phyloP scores from a whole-genome alignment of 768 basidiomycete genomes.

The Tulasnella sp. region DNA sequence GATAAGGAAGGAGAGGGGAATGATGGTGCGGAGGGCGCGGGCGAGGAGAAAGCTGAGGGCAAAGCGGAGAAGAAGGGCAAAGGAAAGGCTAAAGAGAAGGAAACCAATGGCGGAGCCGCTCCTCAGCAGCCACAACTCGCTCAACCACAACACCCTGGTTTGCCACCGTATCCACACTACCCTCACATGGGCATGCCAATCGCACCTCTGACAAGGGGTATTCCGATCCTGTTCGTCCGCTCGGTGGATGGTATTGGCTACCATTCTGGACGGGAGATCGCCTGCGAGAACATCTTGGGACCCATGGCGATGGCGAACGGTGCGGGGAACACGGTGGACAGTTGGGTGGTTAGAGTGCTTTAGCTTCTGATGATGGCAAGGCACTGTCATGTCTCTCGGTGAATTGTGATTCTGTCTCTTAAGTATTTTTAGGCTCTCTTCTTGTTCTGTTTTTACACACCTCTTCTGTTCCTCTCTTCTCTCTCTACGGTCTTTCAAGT shows the following conservation, averaged over 20 bases:
- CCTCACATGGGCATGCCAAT: slow-evolving; percentile 17
- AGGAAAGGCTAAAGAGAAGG: slow-evolving; percentile 29
- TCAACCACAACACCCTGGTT: background rate
- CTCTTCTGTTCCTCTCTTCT: background rate
- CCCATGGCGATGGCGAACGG: slow-evolving; percentile 33
- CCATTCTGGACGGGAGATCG: slow-evolving; percentile 76
- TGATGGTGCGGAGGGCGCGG: slow-evolving; percentile 15
- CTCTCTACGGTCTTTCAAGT: no score
- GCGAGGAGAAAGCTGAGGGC: background rate
- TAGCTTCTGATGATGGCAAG: no score
- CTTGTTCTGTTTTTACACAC: no score
- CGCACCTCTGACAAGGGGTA: slow-evolving; percentile 22
- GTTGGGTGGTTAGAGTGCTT: background rate
- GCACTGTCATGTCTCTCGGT: background rate
- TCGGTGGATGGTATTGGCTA: slow-evolving; percentile 80
- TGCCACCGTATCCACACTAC: slow-evolving; percentile 14
- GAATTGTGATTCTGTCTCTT: background rate
- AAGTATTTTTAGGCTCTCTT: background rate
- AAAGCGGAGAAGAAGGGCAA: background rate
- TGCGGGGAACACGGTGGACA: background rate
- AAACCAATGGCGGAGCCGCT: slow-evolving; percentile 30
- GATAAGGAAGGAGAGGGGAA: background rate
- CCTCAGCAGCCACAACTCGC: background rate
- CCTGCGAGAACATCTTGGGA: slow-evolving; percentile 73
- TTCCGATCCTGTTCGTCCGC: slow-evolving; percentile 76